phyloP scores from a whole-genome alignment of 1,284 basidiomycete genomes.

The Boletus subluridellus region DNA sequence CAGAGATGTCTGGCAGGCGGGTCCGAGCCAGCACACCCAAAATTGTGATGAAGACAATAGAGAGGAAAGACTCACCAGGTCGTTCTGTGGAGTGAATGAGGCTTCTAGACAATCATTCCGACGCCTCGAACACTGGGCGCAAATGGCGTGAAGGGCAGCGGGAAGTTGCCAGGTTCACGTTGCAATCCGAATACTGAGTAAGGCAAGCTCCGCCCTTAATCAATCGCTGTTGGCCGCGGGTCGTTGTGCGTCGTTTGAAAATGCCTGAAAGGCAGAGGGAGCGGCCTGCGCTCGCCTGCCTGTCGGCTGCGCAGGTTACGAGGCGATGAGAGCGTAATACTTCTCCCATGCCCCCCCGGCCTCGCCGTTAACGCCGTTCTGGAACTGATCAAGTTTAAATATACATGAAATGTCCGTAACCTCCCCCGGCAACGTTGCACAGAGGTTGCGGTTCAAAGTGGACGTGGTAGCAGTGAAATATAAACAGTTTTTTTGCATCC shows the following conservation, averaged over 20 bases:
- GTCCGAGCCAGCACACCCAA: neutral
- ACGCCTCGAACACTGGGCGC: slow-evolving; percentile 11
- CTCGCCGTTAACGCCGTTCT: slow-evolving; percentile 13
- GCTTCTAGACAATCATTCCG: slow-evolving; percentile 23
- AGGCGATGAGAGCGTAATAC: slow-evolving; percentile 5
- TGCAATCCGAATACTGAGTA: slow-evolving; percentile 13
- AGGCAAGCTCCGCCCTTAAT: slow-evolving; percentile 19
- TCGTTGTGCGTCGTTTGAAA: slow-evolving; percentile 2
- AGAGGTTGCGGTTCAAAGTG: neutral
- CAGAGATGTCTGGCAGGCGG: neutral
- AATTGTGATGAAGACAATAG: neutral
- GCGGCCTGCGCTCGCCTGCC: slow-evolving; percentile 13
- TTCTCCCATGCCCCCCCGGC: slow-evolving; percentile 6
- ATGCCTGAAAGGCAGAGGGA: slow-evolving; percentile 3
- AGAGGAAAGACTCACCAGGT: slow-evolving; percentile 17
- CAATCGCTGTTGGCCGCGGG: slow-evolving; percentile 8
- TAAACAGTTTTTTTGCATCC: neutral
- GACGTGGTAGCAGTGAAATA: neutral
- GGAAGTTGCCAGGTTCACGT: slow-evolving; percentile 14
- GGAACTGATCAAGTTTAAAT: slow-evolving; percentile 5
- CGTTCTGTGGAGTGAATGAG: slow-evolving; percentile 10
- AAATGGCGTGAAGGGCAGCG: slow-evolving; percentile 23
- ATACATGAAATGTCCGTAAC: neutral
- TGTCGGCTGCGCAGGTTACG: slow-evolving; percentile 4
- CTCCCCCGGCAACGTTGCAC: neutral